Evolutionary conservation across 176 grass and related monocot species (phyloP), one percentile per base, ranked within the genome.

Genomic region (Lolium multiflorum): DNA sequence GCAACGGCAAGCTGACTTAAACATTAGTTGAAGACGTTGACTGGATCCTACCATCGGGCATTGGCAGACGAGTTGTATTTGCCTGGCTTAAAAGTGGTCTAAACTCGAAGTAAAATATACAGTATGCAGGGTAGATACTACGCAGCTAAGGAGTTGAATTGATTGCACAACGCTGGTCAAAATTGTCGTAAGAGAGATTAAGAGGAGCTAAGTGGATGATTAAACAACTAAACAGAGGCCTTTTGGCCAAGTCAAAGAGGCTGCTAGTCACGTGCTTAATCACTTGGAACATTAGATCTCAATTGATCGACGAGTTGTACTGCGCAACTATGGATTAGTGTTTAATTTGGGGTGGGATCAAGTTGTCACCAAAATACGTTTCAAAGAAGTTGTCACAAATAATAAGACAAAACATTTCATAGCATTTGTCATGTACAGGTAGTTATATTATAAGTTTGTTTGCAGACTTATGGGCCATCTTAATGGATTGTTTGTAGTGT

Each of bases 181-280:
- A 87, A 18, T 80, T 26, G 22, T 1, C 48, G 71, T 15, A 74
- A 51, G 46, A 75, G 13, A 69, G 81, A 51, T 21, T 20, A 26
- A 57, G 48, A 83, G 48, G 67, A 80, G 4, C 28, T 75, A 75
- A 84, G 89, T 91, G 76, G 81, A 60, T 21, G 59, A 74, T 80
- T 84, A 87, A 84, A 80, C 81, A 75, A 84, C 16, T 55, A 35
- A 49, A 72, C 73, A 11, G 14, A 84, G 22, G 38, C 1, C 21
- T 60, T 58, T 49, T 89, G 59, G 18, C 74, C 66, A 67, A 68
- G 81, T 84, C 76, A 87, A 84, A 84, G 85, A 31, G 81, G 76
- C 59, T 84, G 67, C 81, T 60, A 13, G 74, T 90, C 84, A 90
- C 89, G 14, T 90, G 88, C 9, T 89, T 89, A 76, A 85, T 86